A percentile compares a stretch with the other conserved stretches of the same genome.
phyloP scores from a whole-genome alignment of 2,329 filamentous ascomycete species.

The Epichloe sylvatica region DNA sequence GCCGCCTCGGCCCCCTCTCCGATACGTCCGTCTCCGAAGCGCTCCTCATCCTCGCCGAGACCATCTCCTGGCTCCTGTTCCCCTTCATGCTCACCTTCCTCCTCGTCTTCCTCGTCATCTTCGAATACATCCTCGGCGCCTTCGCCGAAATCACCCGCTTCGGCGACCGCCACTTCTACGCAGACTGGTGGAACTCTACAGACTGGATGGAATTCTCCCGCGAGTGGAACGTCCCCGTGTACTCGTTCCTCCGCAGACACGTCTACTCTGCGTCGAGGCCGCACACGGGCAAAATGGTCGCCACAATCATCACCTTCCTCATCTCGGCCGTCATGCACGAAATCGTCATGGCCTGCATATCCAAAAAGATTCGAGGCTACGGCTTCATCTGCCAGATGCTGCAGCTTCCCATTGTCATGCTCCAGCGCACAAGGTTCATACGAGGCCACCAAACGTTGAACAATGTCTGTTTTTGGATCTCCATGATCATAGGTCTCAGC shows the following conservation, averaged over 20 bases:
- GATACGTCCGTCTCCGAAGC: conserved; percentile 43
- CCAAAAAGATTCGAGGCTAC: conserved; percentile 89
- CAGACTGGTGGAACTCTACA: conserved; percentile 61
- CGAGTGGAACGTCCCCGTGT: conserved; percentile 96
- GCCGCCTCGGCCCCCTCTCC: conserved; percentile 31
- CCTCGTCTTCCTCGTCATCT: conserved; percentile 93
- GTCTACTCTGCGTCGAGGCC: conserved; percentile 76
- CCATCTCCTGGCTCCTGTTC: conserved; percentile 81
- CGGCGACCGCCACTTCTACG: conserved; percentile 87
- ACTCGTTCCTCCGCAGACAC: conserved; percentile 86
- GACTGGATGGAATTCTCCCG: conserved; percentile 93
- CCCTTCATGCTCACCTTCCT: conserved; percentile 95
- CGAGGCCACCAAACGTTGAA: conserved; percentile 65
- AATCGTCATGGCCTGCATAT: conserved; percentile 94
- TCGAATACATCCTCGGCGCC: conserved; percentile 88
- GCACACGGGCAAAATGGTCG: conserved; percentile 59
- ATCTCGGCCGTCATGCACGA: conserved; percentile 85
- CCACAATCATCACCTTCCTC: conserved; percentile 82
- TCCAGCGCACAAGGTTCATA: conserved; percentile 71
- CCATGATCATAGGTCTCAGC: conserved; percentile 75
- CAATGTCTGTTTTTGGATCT: conserved; percentile 81
- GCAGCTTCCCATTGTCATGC: conserved; percentile 85
- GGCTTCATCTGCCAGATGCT: conserved; percentile 93
- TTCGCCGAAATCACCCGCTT: conserved; percentile 92
- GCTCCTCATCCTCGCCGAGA: conserved; percentile 71